Evolutionary conservation across 345 rosid genomes (phyloP).

Genomic region (Rhodomyrtus tomentosa): DNA sequence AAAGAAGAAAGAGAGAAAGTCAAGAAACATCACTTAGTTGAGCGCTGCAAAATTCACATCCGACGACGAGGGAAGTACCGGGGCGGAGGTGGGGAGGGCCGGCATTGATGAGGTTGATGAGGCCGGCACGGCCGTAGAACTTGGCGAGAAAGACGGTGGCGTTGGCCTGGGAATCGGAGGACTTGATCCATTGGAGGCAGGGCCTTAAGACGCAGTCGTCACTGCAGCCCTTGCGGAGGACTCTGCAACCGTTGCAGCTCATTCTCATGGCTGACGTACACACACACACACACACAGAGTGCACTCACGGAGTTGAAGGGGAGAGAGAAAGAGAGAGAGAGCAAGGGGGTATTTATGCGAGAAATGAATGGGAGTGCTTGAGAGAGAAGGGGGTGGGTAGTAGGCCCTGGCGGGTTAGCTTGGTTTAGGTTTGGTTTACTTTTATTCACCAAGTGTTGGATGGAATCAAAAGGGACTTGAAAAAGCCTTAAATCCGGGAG

Average conservation of each 20-base stretch:
- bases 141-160: constrained; percentile 94
- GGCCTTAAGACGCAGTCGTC: constrained; percentile 84
- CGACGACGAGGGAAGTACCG: constrained; percentile 21
- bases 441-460: background rate
- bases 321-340: background rate
- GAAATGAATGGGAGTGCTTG: background rate
- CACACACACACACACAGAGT: background rate
- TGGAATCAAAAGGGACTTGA: background rate
- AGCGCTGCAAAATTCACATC: background rate
- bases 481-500: background rate
- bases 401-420: background rate
- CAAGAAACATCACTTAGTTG: background rate
- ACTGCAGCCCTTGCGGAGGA: constrained; percentile 92
- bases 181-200: constrained; percentile 87
- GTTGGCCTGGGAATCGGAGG: constrained; percentile 83
- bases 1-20: background rate
- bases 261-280: constrained; percentile 29
- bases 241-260: constrained; percentile 98
- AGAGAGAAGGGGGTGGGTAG: background rate
- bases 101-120: constrained; percentile 86
- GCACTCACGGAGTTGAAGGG: background rate
- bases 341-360: background rate
- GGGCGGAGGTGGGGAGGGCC: constrained; percentile 92
- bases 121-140: constrained; percentile 92
- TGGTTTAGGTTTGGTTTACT: background rate